Evolutionary conservation across 306 rosid genomes (phyloP).

Genomic region (Casuarina glauca): DNA sequence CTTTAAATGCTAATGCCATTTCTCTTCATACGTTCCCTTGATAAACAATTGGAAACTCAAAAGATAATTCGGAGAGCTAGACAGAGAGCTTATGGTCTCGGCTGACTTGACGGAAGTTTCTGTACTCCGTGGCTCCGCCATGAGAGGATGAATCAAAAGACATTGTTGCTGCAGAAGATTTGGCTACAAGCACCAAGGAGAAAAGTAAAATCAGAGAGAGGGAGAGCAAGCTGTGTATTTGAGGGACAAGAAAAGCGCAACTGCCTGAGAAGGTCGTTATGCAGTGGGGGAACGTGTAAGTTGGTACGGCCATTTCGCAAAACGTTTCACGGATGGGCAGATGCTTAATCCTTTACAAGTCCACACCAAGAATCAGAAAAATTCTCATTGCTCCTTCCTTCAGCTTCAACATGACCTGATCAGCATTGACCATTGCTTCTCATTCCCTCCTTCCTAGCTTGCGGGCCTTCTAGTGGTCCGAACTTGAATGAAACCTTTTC

Average conservation of each 20-base stretch:
- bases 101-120: constrained; percentile 63
- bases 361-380: too few species aligned
- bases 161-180: constrained; percentile 48
- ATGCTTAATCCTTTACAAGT: neutral
- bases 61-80: neutral
- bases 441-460: too few species aligned
- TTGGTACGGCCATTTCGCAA: constrained; percentile 42
- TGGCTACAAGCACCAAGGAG: neutral
- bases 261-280: constrained; percentile 41
- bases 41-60: constrained; percentile 19
- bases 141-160: constrained; percentile 61
- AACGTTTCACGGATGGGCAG: constrained; percentile 36
- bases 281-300: constrained; percentile 34
- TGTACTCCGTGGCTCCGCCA: constrained; percentile 60
- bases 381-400: too few species aligned
- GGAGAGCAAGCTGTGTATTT: constrained; percentile 25
- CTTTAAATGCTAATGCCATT: neutral
- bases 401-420: too few species aligned
- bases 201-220: constrained; percentile 1
- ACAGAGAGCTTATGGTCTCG: constrained; percentile 65
- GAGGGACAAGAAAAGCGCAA: constrained; percentile 30
- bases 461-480: too few species aligned
- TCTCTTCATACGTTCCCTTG: constrained; percentile 13
- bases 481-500: too few species aligned
- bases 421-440: too few species aligned